A percentile compares a stretch with the other conserved stretches of the same genome.
Evolutionary conservation across 2,329 filamentous ascomycete genomes (phyloP).

Genomic region (Corniculantispora saksenae): DNA sequence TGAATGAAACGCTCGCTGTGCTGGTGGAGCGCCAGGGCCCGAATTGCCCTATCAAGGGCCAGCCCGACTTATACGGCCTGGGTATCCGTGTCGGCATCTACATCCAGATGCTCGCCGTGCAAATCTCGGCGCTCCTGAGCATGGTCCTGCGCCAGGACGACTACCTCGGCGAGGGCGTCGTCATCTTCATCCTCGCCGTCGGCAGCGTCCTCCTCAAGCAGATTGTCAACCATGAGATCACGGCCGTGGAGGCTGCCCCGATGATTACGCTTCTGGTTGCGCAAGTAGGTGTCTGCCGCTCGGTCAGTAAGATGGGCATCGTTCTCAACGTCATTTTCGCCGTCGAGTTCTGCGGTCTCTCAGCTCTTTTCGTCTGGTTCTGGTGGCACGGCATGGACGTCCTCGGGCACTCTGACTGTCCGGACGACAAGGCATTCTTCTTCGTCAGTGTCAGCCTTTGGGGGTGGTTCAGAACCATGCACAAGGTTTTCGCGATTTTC

Average conservation of each 20-base stretch:
- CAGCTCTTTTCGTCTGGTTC: constrained; percentile 26
- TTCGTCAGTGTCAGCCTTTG: constrained; percentile 32
- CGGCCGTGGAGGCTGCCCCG: constrained; percentile 28
- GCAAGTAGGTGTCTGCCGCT: constrained; percentile 26
- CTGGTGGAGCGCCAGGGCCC: neutral
- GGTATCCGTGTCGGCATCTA: constrained; percentile 32
- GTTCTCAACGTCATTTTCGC: constrained; percentile 23
- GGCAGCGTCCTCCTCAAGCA: constrained; percentile 25
- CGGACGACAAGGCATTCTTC: constrained; percentile 29
- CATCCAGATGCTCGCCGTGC: constrained; percentile 29
- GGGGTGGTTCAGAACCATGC: constrained; percentile 28
- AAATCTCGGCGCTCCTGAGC: constrained; percentile 26
- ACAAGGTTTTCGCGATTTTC: constrained; percentile 27
- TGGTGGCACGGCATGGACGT: constrained; percentile 30
- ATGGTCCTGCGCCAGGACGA: constrained; percentile 25
- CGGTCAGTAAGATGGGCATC: constrained; percentile 20
- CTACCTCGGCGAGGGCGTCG: constrained; percentile 25
- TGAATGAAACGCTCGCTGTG: constrained; percentile 6
- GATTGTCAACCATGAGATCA: constrained; percentile 17
- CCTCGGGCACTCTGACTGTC: constrained; percentile 22
- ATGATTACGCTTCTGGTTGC: constrained; percentile 27
- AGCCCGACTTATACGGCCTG: constrained; percentile 30
- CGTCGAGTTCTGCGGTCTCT: constrained; percentile 24
- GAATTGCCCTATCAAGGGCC: constrained; percentile 25
- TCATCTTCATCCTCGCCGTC: constrained; percentile 27